Evolutionary conservation across 2,329 filamentous ascomycete species (phyloP).

Genomic region (Penicillium palitans): DNA sequence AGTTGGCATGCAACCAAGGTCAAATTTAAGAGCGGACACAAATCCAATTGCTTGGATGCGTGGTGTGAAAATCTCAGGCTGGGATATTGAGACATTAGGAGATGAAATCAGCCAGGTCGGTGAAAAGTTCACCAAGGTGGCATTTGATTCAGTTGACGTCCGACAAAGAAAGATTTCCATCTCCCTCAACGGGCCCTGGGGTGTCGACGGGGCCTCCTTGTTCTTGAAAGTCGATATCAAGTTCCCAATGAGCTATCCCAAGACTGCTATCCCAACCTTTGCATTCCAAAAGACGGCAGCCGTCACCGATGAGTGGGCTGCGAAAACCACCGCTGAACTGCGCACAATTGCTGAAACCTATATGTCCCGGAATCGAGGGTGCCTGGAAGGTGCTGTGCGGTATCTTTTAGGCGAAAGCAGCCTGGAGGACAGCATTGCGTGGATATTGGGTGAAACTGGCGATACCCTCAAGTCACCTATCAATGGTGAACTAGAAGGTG

Average conservation of each 20-base stretch:
- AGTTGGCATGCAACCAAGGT: conserved; percentile 51
- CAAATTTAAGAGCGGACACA: conserved; percentile 50
- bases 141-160: conserved; percentile 60
- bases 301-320: conserved; percentile 53
- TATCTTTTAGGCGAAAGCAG: conserved; percentile 61
- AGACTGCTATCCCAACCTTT: conserved; percentile 51
- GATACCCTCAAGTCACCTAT: conserved; percentile 46
- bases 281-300: conserved; percentile 59
- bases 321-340: conserved; percentile 53
- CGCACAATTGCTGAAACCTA: conserved; percentile 57
- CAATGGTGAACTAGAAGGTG: conserved; percentile 54
- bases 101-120: conserved; percentile 64
- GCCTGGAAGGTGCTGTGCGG: conserved; percentile 61
- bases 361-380: conserved; percentile 54
- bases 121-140: conserved; percentile 61
- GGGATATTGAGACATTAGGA: conserved; percentile 56
- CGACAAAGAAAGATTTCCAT: conserved; percentile 55
- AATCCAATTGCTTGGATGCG: conserved; percentile 66
- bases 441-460: conserved; percentile 59
- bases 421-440: conserved; percentile 58
- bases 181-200: conserved; percentile 63
- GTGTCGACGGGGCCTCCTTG: conserved; percentile 50
- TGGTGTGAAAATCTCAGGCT: conserved; percentile 60
- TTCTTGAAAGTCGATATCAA: conserved; percentile 60
- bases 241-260: conserved; percentile 60